phyloP scores from a whole-genome alignment of 331 rosid genomes.

The Rosa hybrid region DNA sequence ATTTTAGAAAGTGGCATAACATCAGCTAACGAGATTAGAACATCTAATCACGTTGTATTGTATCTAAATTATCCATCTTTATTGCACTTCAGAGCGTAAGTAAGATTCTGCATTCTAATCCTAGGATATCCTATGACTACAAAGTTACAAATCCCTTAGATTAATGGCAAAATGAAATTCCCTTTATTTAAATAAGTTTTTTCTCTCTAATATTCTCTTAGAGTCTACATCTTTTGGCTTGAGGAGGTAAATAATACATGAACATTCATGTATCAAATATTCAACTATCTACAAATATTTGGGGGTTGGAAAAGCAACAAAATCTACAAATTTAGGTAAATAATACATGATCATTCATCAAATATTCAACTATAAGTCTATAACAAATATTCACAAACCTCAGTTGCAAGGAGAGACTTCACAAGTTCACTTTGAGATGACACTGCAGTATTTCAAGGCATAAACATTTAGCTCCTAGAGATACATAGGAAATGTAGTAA shows the following conservation, averaged over 20 bases:
- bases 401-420: constrained; percentile 84
- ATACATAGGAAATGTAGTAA: neutral
- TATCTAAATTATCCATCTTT: neutral
- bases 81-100: neutral
- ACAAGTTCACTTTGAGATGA: constrained; percentile 78
- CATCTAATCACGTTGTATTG: neutral
- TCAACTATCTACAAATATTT: too few species aligned
- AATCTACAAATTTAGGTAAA: neutral
- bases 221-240: neutral
- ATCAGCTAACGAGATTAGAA: neutral
- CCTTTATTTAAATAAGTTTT: neutral
- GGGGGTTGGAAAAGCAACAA: neutral
- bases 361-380: neutral
- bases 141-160: neutral
- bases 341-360: constrained; percentile 18
- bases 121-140: neutral
- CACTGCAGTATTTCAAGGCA: constrained; percentile 53
- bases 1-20: neutral
- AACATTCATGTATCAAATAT: too few species aligned
- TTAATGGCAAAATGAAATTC: neutral
- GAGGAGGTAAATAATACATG: too few species aligned
- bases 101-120: neutral
- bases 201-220: neutral
- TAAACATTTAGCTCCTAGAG: constrained; percentile 20
- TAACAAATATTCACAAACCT: constrained; percentile 56